Conservation (phyloP, 495 filamentous ascomycete genomes). For the Thermochaetoides thermophila region DNA sequence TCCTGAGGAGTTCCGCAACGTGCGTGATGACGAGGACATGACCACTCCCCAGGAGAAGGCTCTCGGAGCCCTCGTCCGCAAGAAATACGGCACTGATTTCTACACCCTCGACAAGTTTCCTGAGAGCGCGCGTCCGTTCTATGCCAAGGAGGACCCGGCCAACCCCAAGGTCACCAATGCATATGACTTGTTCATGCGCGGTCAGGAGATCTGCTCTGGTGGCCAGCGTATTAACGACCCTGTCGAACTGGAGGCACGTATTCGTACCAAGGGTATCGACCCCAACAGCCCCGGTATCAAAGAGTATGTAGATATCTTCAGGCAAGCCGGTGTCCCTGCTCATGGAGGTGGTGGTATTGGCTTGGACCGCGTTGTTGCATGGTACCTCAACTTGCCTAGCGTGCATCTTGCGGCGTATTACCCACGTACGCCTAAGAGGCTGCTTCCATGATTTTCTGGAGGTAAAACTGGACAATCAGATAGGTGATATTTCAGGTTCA, state of each 20-base stretch:
- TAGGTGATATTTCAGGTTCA: too few relatives aligned
- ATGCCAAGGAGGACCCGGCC: conserved; percentile 63
- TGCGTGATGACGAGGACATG: conserved; percentile 66
- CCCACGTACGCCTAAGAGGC: conserved; percentile 71
- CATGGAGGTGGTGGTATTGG: conserved; percentile 83
- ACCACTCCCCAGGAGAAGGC: conserved; percentile 76
- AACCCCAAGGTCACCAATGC: conserved; percentile 60
- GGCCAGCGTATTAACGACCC: conserved; percentile 75
- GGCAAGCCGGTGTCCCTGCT: conserved; percentile 54
- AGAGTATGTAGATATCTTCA: conserved; percentile 74
- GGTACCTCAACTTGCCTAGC: conserved; percentile 71
- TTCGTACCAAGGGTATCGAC: conserved; percentile 59
- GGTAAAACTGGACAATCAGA: too few relatives aligned
- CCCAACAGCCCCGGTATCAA: conserved; percentile 59
- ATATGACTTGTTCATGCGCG: conserved; percentile 87
- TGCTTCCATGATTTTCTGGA: conserved; percentile 40
- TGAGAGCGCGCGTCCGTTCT: conserved; percentile 72
- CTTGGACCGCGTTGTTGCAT: conserved; percentile 77
- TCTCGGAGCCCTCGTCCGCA: conserved; percentile 67
- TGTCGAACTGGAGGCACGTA: conserved; percentile 49
- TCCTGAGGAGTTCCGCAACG: conserved; percentile 50
- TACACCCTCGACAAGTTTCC: conserved; percentile 89
- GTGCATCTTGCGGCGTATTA: conserved; percentile 66
- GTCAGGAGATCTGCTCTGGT: conserved; percentile 60
- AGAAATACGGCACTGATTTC: conserved; percentile 82